Percentiles rank a stretch among this genome's conserved stretches.
phyloP scores from a whole-genome alignment of 2,329 filamentous ascomycete species.

The Rutstroemia sp. region DNA sequence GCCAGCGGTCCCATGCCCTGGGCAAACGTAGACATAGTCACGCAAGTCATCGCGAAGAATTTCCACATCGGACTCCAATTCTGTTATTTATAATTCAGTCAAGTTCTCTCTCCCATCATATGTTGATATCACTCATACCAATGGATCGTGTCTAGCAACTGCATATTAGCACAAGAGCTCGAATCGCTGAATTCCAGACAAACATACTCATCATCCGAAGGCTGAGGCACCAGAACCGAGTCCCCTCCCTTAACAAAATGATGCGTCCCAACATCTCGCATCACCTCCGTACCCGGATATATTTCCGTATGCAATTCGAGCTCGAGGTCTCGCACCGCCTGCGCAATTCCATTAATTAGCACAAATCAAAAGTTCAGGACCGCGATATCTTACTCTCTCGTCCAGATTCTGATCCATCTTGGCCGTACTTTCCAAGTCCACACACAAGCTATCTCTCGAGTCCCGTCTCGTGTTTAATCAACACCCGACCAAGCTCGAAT shows the following conservation, averaged over 20 bases:
- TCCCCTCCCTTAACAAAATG: constrained; percentile 53
- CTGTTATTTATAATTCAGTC: constrained; percentile 5
- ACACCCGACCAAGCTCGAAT: too few species aligned
- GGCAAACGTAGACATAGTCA: constrained; percentile 35
- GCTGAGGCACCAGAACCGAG: constrained; percentile 42
- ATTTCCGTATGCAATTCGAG: constrained; percentile 27
- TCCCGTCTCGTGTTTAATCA: too few species aligned
- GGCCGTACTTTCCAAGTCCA: too few species aligned
- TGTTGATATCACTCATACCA: constrained; percentile 20
- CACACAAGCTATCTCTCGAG: too few species aligned
- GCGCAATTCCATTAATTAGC: not conserved
- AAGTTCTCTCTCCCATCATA: not conserved
- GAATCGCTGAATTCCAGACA: too few species aligned
- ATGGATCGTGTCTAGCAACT: constrained; percentile 35
- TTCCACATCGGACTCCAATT: constrained; percentile 44
- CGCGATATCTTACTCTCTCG: constrained; percentile 11
- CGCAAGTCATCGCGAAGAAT: constrained; percentile 28
- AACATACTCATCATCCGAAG: constrained; percentile 34
- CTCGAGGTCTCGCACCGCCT: constrained; percentile 25
- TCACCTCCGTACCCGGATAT: constrained; percentile 32
- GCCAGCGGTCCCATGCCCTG: constrained; percentile 37
- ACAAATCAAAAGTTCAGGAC: not conserved
- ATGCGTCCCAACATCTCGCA: constrained; percentile 48
- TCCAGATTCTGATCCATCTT: constrained; percentile 24
- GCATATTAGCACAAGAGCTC: not conserved